A percentile compares a stretch with the other conserved stretches of the same genome.
Conservation (phyloP, 768 basidiomycete species). For the Suillus lakei region DNA sequence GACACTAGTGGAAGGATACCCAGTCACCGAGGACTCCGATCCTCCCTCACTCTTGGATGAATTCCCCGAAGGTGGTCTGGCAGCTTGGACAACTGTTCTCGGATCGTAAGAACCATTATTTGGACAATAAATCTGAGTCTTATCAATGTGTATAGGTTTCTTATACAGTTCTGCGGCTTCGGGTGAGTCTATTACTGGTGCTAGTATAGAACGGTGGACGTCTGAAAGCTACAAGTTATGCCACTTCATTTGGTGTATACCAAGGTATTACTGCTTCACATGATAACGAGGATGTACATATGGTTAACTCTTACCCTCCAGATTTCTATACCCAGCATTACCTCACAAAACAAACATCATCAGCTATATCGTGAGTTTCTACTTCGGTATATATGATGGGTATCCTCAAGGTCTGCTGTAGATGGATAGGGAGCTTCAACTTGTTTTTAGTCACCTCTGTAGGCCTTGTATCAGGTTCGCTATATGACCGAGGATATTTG, state of each 20-base stretch:
- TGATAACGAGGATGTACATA: not conserved
- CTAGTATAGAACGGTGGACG: not conserved
- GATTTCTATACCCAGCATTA: slow-evolving; percentile 45
- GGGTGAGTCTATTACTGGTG: slow-evolving; percentile 23
- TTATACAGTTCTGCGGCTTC: slow-evolving; percentile 38
- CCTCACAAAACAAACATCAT: slow-evolving; percentile 37
- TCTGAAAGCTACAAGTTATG: slow-evolving; percentile 29
- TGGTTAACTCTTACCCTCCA: slow-evolving; percentile 14
- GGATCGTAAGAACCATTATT: slow-evolving; percentile 23
- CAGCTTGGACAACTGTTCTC: slow-evolving; percentile 29
- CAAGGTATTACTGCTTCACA: slow-evolving; percentile 32
- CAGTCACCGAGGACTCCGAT: not conserved
- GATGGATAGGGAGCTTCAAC: slow-evolving; percentile 55
- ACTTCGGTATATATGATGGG: not conserved
- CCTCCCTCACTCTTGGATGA: slow-evolving; percentile 2
- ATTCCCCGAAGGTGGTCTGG: slow-evolving; percentile 34
- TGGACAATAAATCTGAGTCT: not conserved
- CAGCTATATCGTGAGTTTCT: slow-evolving; percentile 40
- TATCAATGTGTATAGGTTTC: slow-evolving; percentile 22
- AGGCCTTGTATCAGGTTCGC: slow-evolving; percentile 48
- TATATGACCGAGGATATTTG: slow-evolving; percentile 60
- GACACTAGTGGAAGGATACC: not conserved
- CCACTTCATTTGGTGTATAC: slow-evolving; percentile 44
- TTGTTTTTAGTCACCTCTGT: slow-evolving; percentile 41
- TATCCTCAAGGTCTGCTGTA: slow-evolving; percentile 14